These are phyloP conservation scores for Nepenthes mirabilis DNA, from an alignment of 148 eudicot genomes.

Conservation along the genomic window DNA sequence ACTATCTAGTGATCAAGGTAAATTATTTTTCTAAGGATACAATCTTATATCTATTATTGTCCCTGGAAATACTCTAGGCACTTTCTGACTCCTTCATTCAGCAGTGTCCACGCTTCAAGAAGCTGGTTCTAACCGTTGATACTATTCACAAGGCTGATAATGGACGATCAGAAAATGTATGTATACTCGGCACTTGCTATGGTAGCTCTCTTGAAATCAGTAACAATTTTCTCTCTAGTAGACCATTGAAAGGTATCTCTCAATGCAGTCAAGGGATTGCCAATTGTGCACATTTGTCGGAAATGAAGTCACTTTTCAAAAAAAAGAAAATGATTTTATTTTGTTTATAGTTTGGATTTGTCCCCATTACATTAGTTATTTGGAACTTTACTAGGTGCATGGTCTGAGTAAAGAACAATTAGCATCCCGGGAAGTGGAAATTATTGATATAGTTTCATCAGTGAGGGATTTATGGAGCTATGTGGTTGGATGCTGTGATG, in stretches of 20 bases:
- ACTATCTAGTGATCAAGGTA: slow-evolving; percentile 39
- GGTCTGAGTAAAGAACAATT: slow-evolving; percentile 41
- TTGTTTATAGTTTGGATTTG: neutral
- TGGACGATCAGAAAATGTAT: slow-evolving; percentile 56
- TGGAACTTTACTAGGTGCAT: slow-evolving; percentile 33
- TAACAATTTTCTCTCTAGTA: too few species aligned
- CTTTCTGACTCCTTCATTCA: slow-evolving; percentile 2
- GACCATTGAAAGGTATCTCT: too few species aligned
- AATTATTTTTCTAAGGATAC: neutral
- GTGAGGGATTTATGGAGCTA: slow-evolving; percentile 58
- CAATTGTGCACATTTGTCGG: too few species aligned
- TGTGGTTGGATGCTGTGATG: slow-evolving; percentile 29
- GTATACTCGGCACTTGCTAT: slow-evolving; percentile 2
- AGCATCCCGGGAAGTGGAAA: slow-evolving; percentile 43
- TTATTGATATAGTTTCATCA: slow-evolving; percentile 42
- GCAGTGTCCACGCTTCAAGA: slow-evolving; percentile 53
- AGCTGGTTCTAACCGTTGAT: slow-evolving; percentile 39
- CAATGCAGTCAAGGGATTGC: too few species aligned
- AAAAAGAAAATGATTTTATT: too few species aligned
- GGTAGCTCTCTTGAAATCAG: too few species aligned
- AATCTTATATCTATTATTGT: neutral
- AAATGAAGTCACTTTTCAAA: too few species aligned
- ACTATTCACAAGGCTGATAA: slow-evolving; percentile 54
- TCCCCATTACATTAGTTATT: neutral
- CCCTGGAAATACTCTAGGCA: neutral